Base-by-base conservation (phyloP, 371 early-diverging fungal genomes). In the Coemansia sp. region DNA sequence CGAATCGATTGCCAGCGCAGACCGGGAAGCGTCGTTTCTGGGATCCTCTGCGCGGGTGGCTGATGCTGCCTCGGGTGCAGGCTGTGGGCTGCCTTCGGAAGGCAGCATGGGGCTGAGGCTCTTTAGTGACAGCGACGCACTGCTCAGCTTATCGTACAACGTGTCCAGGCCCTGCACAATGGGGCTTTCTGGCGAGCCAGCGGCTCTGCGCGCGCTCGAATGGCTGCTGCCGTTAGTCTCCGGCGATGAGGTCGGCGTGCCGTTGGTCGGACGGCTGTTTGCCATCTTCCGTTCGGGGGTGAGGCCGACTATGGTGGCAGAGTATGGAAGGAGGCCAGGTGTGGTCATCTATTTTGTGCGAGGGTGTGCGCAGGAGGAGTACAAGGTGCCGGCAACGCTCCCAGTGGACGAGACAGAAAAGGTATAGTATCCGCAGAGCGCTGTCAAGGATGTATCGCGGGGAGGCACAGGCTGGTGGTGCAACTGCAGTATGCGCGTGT, bases 141-240 rank as follows among this genome's bases (percentile, higher is more conserved):
- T 64, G 60, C 60, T 72, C 32, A 72, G 64, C 36, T 53, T 59
- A 12, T 67, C 60, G 39, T 72, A 72, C 12, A 72, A 43, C 39
- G 33, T 59, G 49, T 72, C 72, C 60, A 72, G 64, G 54, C 67
- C 68, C 39, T 60, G 64, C 14, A 56, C 56, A 11, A 68, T 42
- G 18, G 60, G 29, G 42, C 58, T 58, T 5, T 58, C 58, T n/a
- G 31, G 3, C 24, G 48, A 8, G 18, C 47, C 64, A 43, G 31
- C 24, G 10, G 34, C 32, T 44, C 12, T 31, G 36, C 37, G 56
- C 11, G 43, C 36, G 32, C 38, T 24, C 43, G 43, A 32, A 16
- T 34, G 16, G 66, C 34, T 7, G 66, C 46, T 33, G 58, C 43
- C 11, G 56, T 16, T 14, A 6, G 37, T 37, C 8, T 24, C 48